Conservation (phyloP, 768 basidiomycete genomes). For the Sarcodon sp. region DNA sequence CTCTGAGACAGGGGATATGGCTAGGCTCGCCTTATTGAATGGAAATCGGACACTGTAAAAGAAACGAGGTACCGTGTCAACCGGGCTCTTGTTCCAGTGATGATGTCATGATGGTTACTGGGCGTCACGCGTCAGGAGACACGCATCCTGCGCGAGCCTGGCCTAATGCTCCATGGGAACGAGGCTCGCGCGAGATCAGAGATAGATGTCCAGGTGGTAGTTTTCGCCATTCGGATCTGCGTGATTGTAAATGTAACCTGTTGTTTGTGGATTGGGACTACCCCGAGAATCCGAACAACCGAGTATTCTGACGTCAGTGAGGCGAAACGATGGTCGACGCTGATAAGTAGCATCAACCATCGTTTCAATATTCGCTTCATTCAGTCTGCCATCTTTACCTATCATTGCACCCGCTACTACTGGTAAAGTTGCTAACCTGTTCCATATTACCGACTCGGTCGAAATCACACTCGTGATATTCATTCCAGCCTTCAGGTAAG, state of each 20-base stretch:
- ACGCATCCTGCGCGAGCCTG: too few species aligned
- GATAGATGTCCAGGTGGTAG: too few species aligned
- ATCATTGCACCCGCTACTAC: constrained; percentile 57
- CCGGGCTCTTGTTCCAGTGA: too few species aligned
- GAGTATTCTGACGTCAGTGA: not conserved
- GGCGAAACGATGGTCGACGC: not conserved
- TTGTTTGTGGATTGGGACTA: constrained; percentile 22
- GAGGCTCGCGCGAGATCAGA: too few species aligned
- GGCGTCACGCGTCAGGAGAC: too few species aligned
- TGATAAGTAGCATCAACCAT: constrained; percentile 50
- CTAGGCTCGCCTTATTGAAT: too few species aligned
- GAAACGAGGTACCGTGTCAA: too few species aligned
- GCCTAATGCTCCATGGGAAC: too few species aligned
- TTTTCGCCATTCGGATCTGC: too few species aligned
- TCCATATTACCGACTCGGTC: constrained; percentile 36
- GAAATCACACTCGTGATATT: constrained; percentile 45
- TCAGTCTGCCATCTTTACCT: constrained; percentile 54
- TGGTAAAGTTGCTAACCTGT: constrained; percentile 31
- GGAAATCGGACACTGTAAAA: too few species aligned
- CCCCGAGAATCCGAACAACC: constrained; percentile 21
- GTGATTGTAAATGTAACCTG: constrained; percentile 1
- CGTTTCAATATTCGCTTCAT: constrained; percentile 57
- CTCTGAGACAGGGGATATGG: too few species aligned
- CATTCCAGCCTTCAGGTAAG: constrained; percentile 46
- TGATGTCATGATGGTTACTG: too few species aligned